Base-by-base conservation (phyloP, 345 rosid genomes). In the Nasturtium officinale region DNA sequence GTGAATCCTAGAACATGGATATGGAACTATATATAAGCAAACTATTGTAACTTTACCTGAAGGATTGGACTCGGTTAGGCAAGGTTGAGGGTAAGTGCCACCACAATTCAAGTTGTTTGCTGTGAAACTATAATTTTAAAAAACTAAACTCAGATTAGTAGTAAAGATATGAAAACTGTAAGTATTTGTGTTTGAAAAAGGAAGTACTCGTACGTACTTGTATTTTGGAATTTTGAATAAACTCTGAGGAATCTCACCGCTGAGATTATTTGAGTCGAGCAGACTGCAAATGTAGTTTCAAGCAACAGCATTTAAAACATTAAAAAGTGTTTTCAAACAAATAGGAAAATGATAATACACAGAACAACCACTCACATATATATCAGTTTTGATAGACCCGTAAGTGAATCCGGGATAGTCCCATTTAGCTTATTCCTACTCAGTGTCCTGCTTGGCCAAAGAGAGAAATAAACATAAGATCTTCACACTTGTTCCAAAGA, bases 361-460 rank as follows among this genome's bases (percentile, higher is more conserved):
- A 47, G 33, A 59, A 52, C 23, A 53, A 53, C 5, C 3, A 81
- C 97, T 88, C 76, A 95, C 99, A 95, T 82, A 61, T 74, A 87
- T 75, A 86, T 91, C 83, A 90, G 83, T 79, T 66, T 81, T 67
- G 78, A 65, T 71, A 94, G 92, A 53, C 74, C 28, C 0, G 86
- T 73, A 35, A 94, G 85, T 69, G 96, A 88, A 33, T 73, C 83
- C 0, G 98, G 97, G 70, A 94, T 76, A 54, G 82, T 67, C 60
- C 97, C 97, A 33, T 47, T 78, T 55, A 94, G 90, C 63, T 88
- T 87, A 74, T 94, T 94, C 84, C 85, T 89, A 83, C 90, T 89
- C 80, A 94, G 78, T 15, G 89, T 82, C 87, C 99, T 95, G 90
- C 38, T 65, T 67, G 29, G 26, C 55, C 47, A 17, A 73, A 73